Evolutionary conservation across 768 basidiomycete genomes (phyloP).

Genomic region (Boletellus emodensis): DNA sequence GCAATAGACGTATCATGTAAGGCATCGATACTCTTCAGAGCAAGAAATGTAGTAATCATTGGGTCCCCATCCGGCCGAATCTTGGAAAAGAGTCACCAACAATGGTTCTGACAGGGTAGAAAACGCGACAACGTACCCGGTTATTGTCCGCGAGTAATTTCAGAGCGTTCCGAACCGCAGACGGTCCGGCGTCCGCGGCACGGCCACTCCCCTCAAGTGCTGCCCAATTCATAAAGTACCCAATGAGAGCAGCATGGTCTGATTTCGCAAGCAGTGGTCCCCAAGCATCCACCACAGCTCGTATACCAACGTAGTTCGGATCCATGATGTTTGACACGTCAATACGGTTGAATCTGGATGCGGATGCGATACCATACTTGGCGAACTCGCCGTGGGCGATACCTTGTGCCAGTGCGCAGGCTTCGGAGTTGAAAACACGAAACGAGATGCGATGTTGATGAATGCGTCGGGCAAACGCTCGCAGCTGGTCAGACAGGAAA

Average conservation of each 20-base stretch:
- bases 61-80: conserved; percentile 2
- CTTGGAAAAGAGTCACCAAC: conserved; percentile 8
- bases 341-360: conserved; percentile 41
- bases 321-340: conserved; percentile 49
- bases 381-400: conserved; percentile 24
- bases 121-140: conserved; percentile 11
- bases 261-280: conserved; percentile 34
- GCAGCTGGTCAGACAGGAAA: conserved; percentile 38
- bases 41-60: not conserved
- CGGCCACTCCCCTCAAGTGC: not conserved
- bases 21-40: conserved; percentile 12
- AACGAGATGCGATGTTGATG: conserved; percentile 33
- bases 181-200: conserved; percentile 5
- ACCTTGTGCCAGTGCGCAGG: conserved; percentile 37
- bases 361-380: conserved; percentile 19
- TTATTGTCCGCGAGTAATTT: conserved; percentile 11
- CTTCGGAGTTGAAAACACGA: conserved; percentile 34
- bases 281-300: conserved; percentile 34
- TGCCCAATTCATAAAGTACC: conserved; percentile 51
- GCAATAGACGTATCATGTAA: conserved; percentile 37
- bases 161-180: not conserved
- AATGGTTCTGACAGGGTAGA: not conserved
- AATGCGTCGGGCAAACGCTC: conserved; percentile 34
- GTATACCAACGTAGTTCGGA: conserved; percentile 38
- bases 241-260: conserved; percentile 33